Percentiles rank a stretch among this genome's conserved stretches.
Evolutionary conservation across 257 asterid genomes (phyloP).

Genomic region (Eustoma russellianum): DNA sequence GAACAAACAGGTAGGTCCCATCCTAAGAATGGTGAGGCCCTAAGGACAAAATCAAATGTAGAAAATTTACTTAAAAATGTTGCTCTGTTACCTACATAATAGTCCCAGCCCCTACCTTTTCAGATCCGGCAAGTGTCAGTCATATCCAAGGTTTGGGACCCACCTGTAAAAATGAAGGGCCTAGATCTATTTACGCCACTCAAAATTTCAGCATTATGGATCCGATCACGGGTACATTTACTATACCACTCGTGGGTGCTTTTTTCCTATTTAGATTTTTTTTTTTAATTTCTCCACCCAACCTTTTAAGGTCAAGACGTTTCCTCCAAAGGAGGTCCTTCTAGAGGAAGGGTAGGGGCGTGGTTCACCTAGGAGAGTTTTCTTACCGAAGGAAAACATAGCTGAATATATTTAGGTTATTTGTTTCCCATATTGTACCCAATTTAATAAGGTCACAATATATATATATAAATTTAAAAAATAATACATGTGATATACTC

Average conservation of each 20-base stretch:
- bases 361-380: no score
- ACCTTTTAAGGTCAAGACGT: background rate
- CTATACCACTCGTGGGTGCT: constrained; percentile 69
- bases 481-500: no score
- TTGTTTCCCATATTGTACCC: no score
- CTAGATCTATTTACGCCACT: constrained; percentile 54
- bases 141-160: constrained; percentile 31
- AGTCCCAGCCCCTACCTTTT: constrained; percentile 40
- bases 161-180: constrained; percentile 35
- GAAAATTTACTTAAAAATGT: constrained; percentile 18
- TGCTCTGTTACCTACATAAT: constrained; percentile 9
- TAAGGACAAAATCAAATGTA: constrained; percentile 11
- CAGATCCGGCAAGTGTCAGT: constrained; percentile 43
- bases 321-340: background rate
- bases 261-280: constrained; percentile 17
- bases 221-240: constrained; percentile 66
- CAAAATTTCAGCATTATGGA: constrained; percentile 25
- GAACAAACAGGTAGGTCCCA: constrained; percentile 9
- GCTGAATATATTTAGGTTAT: no score
- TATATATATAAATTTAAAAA: no score
- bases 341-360: no score
- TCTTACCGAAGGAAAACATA: no score
- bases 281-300: constrained; percentile 16
- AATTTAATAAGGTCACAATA: no score
- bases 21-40: constrained; percentile 4